phyloP scores from a whole-genome alignment of 192 early-diverging fungal genomes.

The Chytriomyces hyalinus region DNA sequence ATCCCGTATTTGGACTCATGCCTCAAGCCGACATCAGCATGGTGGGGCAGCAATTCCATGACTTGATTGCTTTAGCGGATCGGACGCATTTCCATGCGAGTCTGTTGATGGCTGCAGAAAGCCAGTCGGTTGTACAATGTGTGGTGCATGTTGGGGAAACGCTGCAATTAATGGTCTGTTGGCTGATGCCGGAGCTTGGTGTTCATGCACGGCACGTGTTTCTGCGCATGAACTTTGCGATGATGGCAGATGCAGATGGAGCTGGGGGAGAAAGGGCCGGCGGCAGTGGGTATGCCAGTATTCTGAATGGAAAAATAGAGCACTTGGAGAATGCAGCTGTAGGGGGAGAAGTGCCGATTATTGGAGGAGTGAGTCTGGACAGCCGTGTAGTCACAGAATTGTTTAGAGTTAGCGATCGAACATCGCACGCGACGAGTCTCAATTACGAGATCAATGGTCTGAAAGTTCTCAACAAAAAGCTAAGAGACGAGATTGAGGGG shows the following conservation, averaged over 20 bases:
- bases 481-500: conserved; percentile 48
- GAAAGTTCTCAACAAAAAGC: conserved; percentile 57
- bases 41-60: conserved; percentile 6
- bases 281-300: neutral
- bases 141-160: conserved; percentile 19
- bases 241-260: neutral
- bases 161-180: neutral
- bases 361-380: neutral
- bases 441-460: conserved; percentile 72
- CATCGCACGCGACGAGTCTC: conserved; percentile 55
- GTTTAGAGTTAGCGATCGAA: conserved; percentile 35
- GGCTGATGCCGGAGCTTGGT: conserved; percentile 16
- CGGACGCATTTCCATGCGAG: conserved; percentile 11
- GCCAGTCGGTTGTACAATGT: neutral
- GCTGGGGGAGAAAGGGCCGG: neutral
- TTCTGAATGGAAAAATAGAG: too few species aligned
- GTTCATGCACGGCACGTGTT: conserved; percentile 17
- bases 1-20: conserved; percentile 33
- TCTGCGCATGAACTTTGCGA: conserved; percentile 11
- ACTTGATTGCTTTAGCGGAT: conserved; percentile 15
- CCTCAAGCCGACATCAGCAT: conserved; percentile 8
- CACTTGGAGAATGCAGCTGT: neutral
- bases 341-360: neutral
- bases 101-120: conserved; percentile 15
- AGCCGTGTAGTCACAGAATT: neutral